Evolutionary conservation across 2,329 filamentous ascomycete species (phyloP).

Genomic region (Emergomyces africanus): DNA sequence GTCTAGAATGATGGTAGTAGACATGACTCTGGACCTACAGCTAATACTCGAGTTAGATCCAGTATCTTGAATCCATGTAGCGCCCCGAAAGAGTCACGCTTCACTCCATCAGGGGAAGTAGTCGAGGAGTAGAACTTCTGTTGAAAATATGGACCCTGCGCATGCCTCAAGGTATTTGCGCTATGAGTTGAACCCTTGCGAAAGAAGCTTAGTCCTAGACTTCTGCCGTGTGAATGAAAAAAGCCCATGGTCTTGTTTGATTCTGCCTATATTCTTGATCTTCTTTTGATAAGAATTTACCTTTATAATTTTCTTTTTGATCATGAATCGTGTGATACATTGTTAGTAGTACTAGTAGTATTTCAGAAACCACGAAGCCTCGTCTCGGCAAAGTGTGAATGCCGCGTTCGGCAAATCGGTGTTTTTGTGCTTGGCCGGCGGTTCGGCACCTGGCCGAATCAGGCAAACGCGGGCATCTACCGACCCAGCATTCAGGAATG

Average conservation of each 20-base stretch:
- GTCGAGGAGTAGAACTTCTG: not conserved
- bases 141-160: not conserved
- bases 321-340: not conserved
- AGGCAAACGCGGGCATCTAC: not conserved
- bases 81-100: not conserved
- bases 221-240: not conserved
- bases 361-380: not conserved
- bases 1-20: not conserved
- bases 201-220: not conserved
- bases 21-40: slow-evolving; percentile 11
- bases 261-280: not conserved
- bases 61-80: slow-evolving; percentile 18
- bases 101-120: not conserved
- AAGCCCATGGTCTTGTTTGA: not conserved
- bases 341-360: no score
- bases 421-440: not conserved
- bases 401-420: not conserved
- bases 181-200: not conserved
- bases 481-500: not conserved
- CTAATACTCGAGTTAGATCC: slow-evolving; percentile 20
- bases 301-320: not conserved
- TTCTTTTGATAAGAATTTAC: not conserved
- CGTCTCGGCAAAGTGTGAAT: not conserved
- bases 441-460: not conserved
- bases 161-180: not conserved